These are phyloP conservation scores for Chrysosporium keratinophilum DNA, from an alignment of 2,329 filamentous ascomycete species.

Conservation along the genomic window DNA sequence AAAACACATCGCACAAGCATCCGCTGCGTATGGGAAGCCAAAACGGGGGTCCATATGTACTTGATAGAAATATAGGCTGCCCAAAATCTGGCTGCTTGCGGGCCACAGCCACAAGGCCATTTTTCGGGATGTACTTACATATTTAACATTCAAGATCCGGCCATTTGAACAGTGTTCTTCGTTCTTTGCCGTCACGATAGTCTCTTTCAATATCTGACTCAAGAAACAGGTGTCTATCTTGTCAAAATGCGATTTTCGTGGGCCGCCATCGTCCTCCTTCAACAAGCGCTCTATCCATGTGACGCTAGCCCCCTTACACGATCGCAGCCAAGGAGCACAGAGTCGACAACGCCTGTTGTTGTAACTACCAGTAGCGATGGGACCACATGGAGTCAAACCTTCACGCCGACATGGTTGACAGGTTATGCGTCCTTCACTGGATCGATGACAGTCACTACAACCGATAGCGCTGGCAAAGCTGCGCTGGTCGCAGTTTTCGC, in stretches of 20 bases:
- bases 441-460: slow-evolving; percentile 3
- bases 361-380: background rate
- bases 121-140: too few species aligned
- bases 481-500: slow-evolving; percentile 1
- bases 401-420: background rate
- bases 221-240: background rate
- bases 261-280: background rate
- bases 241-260: slow-evolving; percentile 4
- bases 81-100: too few species aligned
- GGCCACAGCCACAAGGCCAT: too few species aligned
- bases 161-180: too few species aligned
- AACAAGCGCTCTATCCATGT: background rate
- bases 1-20: too few species aligned
- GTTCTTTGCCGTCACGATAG: too few species aligned
- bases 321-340: background rate
- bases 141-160: too few species aligned
- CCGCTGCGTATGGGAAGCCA: too few species aligned
- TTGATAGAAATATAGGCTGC: too few species aligned
- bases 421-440: slow-evolving; percentile 1
- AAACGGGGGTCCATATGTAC: too few species aligned
- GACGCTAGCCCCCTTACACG: background rate
- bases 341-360: background rate
- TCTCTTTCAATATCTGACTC: background rate
- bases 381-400: slow-evolving; percentile 5
- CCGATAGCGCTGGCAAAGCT: background rate